Evolutionary conservation across 352 stramenopile species (phyloP).

Genomic region (Phytophthora uliginosa): DNA sequence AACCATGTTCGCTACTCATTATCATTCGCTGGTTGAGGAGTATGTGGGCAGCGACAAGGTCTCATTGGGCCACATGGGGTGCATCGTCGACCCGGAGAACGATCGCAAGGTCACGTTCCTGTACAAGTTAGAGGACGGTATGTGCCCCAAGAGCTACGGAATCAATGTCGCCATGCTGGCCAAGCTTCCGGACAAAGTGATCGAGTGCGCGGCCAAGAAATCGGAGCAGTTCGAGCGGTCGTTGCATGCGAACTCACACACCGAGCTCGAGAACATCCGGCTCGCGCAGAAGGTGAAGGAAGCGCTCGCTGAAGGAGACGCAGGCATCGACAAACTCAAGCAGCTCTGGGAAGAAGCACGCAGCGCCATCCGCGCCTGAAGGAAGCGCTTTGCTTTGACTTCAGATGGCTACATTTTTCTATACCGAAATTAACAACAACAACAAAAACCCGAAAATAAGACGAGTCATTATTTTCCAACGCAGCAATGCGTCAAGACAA

Average conservation of each 20-base stretch:
- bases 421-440: slow-evolving; percentile 21
- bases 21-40: slow-evolving; percentile 96
- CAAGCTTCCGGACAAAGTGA: slow-evolving; percentile 96
- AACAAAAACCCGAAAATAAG: slow-evolving; percentile 20
- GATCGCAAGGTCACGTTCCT: slow-evolving; percentile 98
- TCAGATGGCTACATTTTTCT: slow-evolving; percentile 10
- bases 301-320: slow-evolving; percentile 43
- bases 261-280: slow-evolving; percentile 30
- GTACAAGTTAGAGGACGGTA: slow-evolving; percentile 98
- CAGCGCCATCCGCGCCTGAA: slow-evolving; percentile 16
- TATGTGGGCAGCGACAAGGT: slow-evolving; percentile 74
- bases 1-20: slow-evolving; percentile 99
- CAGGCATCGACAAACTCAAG: slow-evolving; percentile 40
- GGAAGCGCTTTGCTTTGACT: slow-evolving; percentile 30
- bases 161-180: slow-evolving; percentile 99
- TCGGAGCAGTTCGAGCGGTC: slow-evolving; percentile 92
- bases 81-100: slow-evolving; percentile 82
- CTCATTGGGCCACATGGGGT: slow-evolving; percentile 85
- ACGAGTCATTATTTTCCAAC: not conserved
- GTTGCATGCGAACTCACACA: slow-evolving; percentile 56
- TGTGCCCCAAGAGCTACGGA: slow-evolving; percentile 99
- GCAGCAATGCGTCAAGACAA: slow-evolving; percentile 15
- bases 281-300: slow-evolving; percentile 35
- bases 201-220: slow-evolving; percentile 92
- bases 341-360: slow-evolving; percentile 43